Conservation (phyloP, 331 rosid genomes). For the Telfairia occidentalis region DNA sequence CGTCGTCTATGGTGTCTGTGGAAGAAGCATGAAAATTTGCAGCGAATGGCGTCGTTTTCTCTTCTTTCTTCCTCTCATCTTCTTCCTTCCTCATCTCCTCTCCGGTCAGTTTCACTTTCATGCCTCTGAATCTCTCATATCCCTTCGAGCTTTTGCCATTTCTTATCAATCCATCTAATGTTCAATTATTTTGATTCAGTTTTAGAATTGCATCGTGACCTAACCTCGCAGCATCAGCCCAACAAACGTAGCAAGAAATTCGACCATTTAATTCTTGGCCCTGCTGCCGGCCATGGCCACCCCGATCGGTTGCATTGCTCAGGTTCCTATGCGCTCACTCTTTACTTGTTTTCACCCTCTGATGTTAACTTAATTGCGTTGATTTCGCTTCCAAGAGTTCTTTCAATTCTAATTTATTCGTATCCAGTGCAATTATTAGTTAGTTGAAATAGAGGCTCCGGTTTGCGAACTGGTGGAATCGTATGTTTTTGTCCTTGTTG, state of each 20-base stretch:
- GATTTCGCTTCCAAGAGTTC: neutral
- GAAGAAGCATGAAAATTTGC: constrained; percentile 37
- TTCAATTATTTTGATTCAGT: constrained; percentile 30
- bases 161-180: neutral
- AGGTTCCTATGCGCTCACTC: constrained; percentile 30
- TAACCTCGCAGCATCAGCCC: constrained; percentile 28
- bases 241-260: constrained; percentile 43
- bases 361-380: neutral
- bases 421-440: neutral
- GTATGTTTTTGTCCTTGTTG: neutral
- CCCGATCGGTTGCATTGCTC: constrained; percentile 74
- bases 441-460: neutral
- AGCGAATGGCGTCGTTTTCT: constrained; percentile 58
- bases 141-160: neutral
- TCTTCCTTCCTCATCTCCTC: constrained; percentile 51
- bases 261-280: constrained; percentile 76
- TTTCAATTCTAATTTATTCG: neutral
- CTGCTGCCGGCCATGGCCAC: constrained; percentile 86
- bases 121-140: neutral
- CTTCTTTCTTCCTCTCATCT: constrained; percentile 45
- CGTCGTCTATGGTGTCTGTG: neutral
- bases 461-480: neutral
- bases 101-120: constrained; percentile 36
- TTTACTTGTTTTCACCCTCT: neutral
- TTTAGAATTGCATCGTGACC: constrained; percentile 40